Evolutionary conservation across 495 filamentous ascomycete species (phyloP).

Genomic region (Lasiosphaeria hispida): DNA sequence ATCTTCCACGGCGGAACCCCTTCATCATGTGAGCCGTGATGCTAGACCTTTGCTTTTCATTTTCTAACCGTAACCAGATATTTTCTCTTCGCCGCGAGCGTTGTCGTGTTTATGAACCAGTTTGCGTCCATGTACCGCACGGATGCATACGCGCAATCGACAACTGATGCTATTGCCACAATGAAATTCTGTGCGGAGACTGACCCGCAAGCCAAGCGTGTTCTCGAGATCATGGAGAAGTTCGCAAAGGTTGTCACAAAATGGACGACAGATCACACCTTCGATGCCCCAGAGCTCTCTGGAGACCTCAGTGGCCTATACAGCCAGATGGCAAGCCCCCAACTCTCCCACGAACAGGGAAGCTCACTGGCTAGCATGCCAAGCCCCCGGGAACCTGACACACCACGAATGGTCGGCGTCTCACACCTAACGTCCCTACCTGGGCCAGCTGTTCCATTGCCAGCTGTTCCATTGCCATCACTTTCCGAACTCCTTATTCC

Average conservation of each 20-base stretch:
- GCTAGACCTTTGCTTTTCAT: background rate
- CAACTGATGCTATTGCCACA: constrained; percentile 59
- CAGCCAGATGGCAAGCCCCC: constrained; percentile 13
- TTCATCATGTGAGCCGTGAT: constrained; percentile 57
- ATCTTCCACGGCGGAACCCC: constrained; percentile 65
- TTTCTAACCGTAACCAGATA: constrained; percentile 41
- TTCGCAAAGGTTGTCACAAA: constrained; percentile 55
- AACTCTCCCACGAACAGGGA: constrained; percentile 8
- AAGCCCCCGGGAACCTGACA: constrained; percentile 1
- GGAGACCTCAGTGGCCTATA: constrained; percentile 35
- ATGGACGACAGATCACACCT: constrained; percentile 41
- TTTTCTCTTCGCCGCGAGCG: constrained; percentile 68
- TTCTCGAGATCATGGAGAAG: constrained; percentile 61
- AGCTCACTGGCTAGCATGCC: constrained; percentile 4
- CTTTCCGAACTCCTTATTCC: constrained; percentile 21
- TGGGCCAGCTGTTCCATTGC: constrained; percentile 17
- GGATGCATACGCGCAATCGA: constrained; percentile 51
- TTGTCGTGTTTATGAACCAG: constrained; percentile 67
- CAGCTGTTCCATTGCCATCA: constrained; percentile 13
- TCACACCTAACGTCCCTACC: constrained; percentile 21
- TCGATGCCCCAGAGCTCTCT: constrained; percentile 40
- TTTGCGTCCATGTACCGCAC: constrained; percentile 63
- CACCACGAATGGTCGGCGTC: constrained; percentile 6
- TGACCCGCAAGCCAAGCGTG: constrained; percentile 63
- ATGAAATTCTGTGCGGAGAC: constrained; percentile 59